phyloP scores from a whole-genome alignment of 75 land plant genomes.

The Selaginella tamariscina region DNA sequence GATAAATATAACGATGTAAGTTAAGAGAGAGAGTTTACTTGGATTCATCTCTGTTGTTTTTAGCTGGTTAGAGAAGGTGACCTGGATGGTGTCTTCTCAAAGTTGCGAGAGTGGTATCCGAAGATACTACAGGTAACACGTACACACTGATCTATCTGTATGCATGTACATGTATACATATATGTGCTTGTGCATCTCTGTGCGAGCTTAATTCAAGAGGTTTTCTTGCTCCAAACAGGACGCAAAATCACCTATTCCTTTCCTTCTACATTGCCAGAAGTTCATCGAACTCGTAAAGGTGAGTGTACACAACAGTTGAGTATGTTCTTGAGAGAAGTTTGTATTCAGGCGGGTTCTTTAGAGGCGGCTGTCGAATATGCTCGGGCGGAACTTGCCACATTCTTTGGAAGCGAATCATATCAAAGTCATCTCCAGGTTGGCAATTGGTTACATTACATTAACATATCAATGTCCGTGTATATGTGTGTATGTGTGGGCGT shows the following conservation, averaged over 20 bases:
- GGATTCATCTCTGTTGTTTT: constrained; percentile 1
- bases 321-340: constrained; percentile 6
- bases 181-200: background rate
- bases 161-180: constrained; percentile 7
- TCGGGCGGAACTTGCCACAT: constrained; percentile 41
- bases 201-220: background rate
- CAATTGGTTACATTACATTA: too few relatives aligned
- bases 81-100: constrained; percentile 54
- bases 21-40: too few relatives aligned
- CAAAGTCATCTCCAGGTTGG: constrained; percentile 43
- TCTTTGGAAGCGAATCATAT: constrained; percentile 25
- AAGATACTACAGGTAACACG: constrained; percentile 45
- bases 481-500: too few relatives aligned
- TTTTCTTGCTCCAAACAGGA: constrained; percentile 32
- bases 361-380: constrained; percentile 67
- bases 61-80: constrained; percentile 71
- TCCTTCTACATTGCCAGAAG: constrained; percentile 71
- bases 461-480: too few relatives aligned
- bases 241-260: constrained; percentile 44
- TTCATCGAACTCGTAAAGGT: constrained; percentile 82
- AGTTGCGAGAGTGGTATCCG: constrained; percentile 80
- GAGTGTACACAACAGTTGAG: background rate
- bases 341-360: constrained; percentile 35
- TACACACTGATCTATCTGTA: constrained; percentile 2
- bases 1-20: too few relatives aligned